A percentile compares a stretch with the other conserved stretches of the same genome.
Evolutionary conservation across 2,329 filamentous ascomycete genomes (phyloP).

Genomic region (Dactylellina leptospora): DNA sequence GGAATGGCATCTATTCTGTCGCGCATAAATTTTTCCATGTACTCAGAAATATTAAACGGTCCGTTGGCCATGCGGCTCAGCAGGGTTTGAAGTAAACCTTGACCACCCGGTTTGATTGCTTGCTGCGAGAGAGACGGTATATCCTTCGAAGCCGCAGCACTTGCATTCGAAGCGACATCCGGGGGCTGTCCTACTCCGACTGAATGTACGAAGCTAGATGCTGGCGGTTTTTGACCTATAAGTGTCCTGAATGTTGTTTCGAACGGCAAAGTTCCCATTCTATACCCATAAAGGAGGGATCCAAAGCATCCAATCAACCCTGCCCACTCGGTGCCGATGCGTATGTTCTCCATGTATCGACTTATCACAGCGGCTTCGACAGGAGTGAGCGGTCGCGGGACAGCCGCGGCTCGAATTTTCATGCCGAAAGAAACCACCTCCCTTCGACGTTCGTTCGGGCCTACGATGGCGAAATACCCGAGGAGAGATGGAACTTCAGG

Average conservation of each 20-base stretch:
- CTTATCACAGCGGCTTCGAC: constrained; percentile 31
- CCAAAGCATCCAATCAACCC: constrained; percentile 24
- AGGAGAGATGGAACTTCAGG: constrained; percentile 20
- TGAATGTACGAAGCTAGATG: not conserved
- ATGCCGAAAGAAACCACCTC: constrained; percentile 10
- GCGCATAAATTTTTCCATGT: no score
- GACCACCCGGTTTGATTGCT: no score
- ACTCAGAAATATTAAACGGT: no score
- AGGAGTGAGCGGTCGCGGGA: constrained; percentile 25
- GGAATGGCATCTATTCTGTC: no score
- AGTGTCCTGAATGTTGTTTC: not conserved
- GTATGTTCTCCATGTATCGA: constrained; percentile 35
- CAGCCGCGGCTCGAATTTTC: not conserved
- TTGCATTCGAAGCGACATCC: not conserved
- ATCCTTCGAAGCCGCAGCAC: not conserved
- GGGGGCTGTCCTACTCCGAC: constrained; percentile 2
- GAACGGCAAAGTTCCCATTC: constrained; percentile 26
- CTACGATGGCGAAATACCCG: constrained; percentile 9
- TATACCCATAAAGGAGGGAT: not conserved
- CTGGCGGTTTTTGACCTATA: not conserved
- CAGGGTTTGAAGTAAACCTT: no score
- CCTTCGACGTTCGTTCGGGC: constrained; percentile 3
- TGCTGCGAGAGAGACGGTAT: not conserved
- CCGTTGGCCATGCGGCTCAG: no score
- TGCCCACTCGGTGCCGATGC: constrained; percentile 25